Conservation (phyloP, 192 early-diverging fungal genomes). For the Geosiphon pyriformis region DNA sequence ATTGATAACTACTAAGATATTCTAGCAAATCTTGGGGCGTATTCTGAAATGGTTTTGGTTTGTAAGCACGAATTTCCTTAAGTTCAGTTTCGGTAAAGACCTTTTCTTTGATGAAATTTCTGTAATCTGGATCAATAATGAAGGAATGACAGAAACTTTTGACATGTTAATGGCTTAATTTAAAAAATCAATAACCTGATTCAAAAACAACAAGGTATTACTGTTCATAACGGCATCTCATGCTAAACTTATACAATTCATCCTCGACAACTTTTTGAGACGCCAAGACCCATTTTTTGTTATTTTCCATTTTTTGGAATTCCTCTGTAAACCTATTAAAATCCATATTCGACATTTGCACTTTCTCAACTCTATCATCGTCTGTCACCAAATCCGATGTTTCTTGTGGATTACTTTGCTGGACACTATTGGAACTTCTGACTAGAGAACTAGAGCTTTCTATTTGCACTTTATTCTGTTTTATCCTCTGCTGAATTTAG, state of each 20-base stretch:
- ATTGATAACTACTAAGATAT: constrained; percentile 28
- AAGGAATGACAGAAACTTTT: constrained; percentile 25
- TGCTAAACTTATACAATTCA: constrained; percentile 28
- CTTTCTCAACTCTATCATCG: constrained; percentile 12
- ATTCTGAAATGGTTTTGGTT: constrained; percentile 19
- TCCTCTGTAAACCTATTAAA: constrained; percentile 18
- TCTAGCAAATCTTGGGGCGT: constrained; percentile 24
- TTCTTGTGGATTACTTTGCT: constrained; percentile 1
- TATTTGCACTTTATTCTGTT: constrained; percentile 16
- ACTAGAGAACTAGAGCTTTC: constrained; percentile 17
- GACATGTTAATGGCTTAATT: constrained; percentile 14
- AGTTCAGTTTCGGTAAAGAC: constrained; percentile 21
- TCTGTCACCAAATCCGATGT: constrained; percentile 14
- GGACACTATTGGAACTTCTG: constrained; percentile 10
- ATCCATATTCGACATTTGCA: constrained; percentile 5
- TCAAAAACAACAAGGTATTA: constrained; percentile 24
- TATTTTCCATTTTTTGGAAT: constrained; percentile 22
- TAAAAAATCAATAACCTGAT: constrained; percentile 23
- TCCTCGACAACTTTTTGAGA: constrained; percentile 29
- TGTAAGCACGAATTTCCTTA: constrained; percentile 21
- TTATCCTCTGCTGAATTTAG: neutral
- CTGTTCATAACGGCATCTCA: constrained; percentile 25
- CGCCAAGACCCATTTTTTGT: constrained; percentile 24
- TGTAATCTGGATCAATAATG: constrained; percentile 22
- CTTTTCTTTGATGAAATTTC: constrained; percentile 23